A percentile compares a stretch with the other conserved stretches of the same genome.
These are phyloP conservation scores for Babesia ovata DNA, from an alignment of 169 alveolate genomes.

Conservation along the genomic window DNA sequence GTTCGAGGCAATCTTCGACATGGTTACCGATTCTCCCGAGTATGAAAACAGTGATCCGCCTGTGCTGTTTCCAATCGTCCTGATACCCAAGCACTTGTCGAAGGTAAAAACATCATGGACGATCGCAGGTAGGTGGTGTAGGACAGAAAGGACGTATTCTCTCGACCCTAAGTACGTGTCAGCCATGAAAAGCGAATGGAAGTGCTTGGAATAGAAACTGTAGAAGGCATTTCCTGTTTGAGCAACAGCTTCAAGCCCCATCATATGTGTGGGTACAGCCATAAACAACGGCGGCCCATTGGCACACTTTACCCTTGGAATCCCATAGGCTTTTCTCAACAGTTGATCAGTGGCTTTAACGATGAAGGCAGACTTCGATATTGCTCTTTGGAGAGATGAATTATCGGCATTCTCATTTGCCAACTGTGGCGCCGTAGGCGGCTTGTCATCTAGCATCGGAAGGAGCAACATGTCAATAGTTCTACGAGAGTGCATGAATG, in stretches of 20 bases:
- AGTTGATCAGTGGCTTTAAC: constrained; percentile 6
- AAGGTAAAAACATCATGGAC: constrained; percentile 6
- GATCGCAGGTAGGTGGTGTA: background rate
- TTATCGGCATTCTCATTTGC: background rate
- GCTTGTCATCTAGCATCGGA: constrained; percentile 19
- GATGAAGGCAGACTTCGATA: background rate
- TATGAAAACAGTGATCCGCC: constrained; percentile 7
- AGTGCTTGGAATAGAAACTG: constrained; percentile 27
- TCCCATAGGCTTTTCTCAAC: constrained; percentile 7
- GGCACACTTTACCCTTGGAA: background rate
- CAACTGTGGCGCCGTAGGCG: background rate
- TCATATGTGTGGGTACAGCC: background rate
- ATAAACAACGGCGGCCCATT: background rate
- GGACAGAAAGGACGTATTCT: background rate
- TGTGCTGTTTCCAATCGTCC: background rate
- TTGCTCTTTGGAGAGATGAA: background rate
- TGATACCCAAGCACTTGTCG: constrained; percentile 10
- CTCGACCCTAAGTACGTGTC: background rate
- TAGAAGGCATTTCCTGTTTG: constrained; percentile 11
- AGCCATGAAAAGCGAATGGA: constrained; percentile 9
- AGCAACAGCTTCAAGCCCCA: constrained; percentile 9
- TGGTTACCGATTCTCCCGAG: background rate
- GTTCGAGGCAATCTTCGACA: background rate
- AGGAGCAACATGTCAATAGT: constrained; percentile 43
- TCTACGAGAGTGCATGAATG: constrained; percentile 37